Conservation (phyloP, 495 filamentous ascomycete species). For the Pyronema domesticum region DNA sequence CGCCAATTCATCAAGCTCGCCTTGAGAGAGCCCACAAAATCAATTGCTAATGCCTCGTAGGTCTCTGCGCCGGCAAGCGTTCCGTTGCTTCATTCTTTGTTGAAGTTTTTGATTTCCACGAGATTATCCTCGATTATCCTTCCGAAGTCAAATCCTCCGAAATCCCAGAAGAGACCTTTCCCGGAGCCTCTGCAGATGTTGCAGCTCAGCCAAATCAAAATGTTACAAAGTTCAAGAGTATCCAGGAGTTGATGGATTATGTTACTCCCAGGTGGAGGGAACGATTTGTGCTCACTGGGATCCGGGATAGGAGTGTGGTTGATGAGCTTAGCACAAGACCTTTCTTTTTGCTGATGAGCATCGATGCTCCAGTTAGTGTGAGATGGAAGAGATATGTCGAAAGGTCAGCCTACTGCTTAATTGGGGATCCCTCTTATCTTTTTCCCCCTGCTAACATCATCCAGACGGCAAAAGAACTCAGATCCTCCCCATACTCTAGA, state of each 20-base stretch:
- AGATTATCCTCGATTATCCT: background rate
- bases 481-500: conserved; percentile 26
- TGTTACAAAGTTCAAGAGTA: conserved; percentile 33
- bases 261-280: conserved; percentile 71
- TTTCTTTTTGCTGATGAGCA: conserved; percentile 79
- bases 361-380: conserved; percentile 71
- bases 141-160: conserved; percentile 8
- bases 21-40: conserved; percentile 12
- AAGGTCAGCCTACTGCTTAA: conserved; percentile 21
- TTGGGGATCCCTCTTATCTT: conserved; percentile 12
- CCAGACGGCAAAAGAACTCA: background rate
- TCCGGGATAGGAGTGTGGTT: conserved; percentile 47
- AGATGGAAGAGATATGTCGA: conserved; percentile 56
- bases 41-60: conserved; percentile 30
- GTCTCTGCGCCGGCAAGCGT: conserved; percentile 77
- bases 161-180: background rate
- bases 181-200: conserved; percentile 9
- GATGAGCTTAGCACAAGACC: conserved; percentile 61
- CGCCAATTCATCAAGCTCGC: conserved; percentile 3
- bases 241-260: conserved; percentile 54
- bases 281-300: conserved; percentile 67
- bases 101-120: conserved; percentile 49
- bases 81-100: conserved; percentile 71
- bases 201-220: conserved; percentile 24
- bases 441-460: background rate